Conservation (phyloP, 164 flowering plant genomes). For the Aristolochia fimbriata region DNA sequence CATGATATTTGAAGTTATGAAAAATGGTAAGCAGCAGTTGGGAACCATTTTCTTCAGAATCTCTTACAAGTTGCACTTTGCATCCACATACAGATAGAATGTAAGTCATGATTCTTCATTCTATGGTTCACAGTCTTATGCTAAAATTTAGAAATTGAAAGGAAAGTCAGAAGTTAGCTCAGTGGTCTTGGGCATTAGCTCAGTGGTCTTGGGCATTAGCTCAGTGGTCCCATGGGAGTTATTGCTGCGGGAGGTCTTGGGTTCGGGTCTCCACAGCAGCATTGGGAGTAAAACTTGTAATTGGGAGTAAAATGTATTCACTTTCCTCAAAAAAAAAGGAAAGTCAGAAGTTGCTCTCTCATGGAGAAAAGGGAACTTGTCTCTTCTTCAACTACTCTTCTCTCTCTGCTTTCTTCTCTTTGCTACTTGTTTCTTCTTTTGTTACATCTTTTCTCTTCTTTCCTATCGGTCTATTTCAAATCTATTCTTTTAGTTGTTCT, state of each 20-base stretch:
- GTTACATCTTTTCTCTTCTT: not conserved
- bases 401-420: not conserved
- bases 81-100: no score
- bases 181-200: no score
- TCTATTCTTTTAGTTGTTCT: not conserved
- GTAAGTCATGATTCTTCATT: no score
- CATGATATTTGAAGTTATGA: conserved; percentile 97
- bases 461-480: not conserved
- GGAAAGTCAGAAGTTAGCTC: not conserved
- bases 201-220: no score
- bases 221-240: no score
- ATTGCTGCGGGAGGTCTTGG: no score
- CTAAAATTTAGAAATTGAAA: not conserved
- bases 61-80: not conserved
- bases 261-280: no score
- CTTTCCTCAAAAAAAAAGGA: not conserved
- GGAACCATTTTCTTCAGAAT: not conserved
- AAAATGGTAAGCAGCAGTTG: conserved; percentile 53
- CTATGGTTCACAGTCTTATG: no score
- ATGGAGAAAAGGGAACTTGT: not conserved
- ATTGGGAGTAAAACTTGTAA: no score
- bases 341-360: not conserved
- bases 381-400: not conserved
- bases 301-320: no score
- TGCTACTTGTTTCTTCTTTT: not conserved